phyloP scores from a whole-genome alignment of 345 rosid genomes.

The Salix caprea region DNA sequence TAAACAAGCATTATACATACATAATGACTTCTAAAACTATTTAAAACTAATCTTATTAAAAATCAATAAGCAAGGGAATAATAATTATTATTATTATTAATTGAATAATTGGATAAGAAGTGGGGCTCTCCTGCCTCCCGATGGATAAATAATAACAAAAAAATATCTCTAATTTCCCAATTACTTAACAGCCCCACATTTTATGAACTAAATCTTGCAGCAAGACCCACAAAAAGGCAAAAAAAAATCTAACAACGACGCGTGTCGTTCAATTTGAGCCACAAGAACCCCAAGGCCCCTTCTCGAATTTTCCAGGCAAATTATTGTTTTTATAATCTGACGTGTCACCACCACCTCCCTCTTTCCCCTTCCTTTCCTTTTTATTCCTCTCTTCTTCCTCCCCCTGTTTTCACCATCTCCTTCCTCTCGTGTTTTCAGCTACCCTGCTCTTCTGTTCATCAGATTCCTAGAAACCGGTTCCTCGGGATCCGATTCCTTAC shows the following conservation, averaged over 20 bases:
- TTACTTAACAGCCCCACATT: neutral
- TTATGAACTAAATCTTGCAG: neutral
- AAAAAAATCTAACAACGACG: neutral
- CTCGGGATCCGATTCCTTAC: neutral
- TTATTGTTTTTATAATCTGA: neutral
- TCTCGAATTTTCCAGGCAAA: neutral
- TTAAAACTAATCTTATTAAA: too few species aligned
- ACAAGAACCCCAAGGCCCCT: neutral
- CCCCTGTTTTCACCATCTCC: neutral
- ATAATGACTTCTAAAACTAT: too few species aligned
- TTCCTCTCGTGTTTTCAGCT: neutral
- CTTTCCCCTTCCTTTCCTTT: neutral
- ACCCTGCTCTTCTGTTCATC: neutral
- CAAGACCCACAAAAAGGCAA: neutral
- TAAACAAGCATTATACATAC: too few species aligned
- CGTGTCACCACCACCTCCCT: neutral
- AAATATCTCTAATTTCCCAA: neutral
- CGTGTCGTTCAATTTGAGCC: neutral
- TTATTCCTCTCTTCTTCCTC: neutral
- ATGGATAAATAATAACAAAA: neutral
- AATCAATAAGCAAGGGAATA: too few species aligned
- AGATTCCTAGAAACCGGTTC: neutral
- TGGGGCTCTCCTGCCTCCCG: neutral
- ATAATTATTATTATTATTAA: too few species aligned
- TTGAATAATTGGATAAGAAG: neutral